Evolutionary conservation across 1,284 basidiomycete genomes (phyloP), one percentile per base, ranked within the genome.

Genomic region (Mycena citricolor): DNA sequence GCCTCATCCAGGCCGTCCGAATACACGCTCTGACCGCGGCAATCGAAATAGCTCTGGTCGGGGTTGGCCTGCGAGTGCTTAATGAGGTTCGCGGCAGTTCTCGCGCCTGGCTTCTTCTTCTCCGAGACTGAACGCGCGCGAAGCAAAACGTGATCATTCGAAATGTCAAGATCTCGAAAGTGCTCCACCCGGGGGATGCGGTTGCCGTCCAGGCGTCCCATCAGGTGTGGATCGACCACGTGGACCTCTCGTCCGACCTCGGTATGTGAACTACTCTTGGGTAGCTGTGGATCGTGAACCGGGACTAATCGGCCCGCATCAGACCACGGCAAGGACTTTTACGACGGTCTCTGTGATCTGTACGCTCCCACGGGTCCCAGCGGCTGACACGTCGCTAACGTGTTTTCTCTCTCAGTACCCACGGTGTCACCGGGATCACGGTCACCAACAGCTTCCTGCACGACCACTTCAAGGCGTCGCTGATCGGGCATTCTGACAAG

Each of bases 121-220:
- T 33, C 22, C 21, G 23, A 33, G 31, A 10, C 19, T 32, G n/a
- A n/a, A n/a, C n/a, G 12, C 17, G 8, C n/a, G 20, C 22, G 20
- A 22, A 41, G 39, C 4, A 49, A 26, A 74, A 75, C 44, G 71
- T 75, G 39, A 75, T 75, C 54, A 67, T 74, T 51, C 69, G 73
- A 17, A 74, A 74, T 53, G 56, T 75, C 54, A 73, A 71, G 57
- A 67, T 75, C 44, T 68, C 69, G 32, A 74, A 74, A 56, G 72
- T 75, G 20, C 56, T 73, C 16, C 26, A n/a, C 28, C 8, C 24
- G 36, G 40, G 71, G 21, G 71, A 42, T 19, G 40, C 32, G 13
- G 35, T 42, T 19, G 40, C 32, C 30, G 32, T 41, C 21, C 39
- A 73, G 51, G 57, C 58, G 19, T 50, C 73, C 13, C 58, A 54